These are phyloP conservation scores for Handroanthus guayacan DNA, from an alignment of 257 asterid species.

Conservation along the genomic window DNA sequence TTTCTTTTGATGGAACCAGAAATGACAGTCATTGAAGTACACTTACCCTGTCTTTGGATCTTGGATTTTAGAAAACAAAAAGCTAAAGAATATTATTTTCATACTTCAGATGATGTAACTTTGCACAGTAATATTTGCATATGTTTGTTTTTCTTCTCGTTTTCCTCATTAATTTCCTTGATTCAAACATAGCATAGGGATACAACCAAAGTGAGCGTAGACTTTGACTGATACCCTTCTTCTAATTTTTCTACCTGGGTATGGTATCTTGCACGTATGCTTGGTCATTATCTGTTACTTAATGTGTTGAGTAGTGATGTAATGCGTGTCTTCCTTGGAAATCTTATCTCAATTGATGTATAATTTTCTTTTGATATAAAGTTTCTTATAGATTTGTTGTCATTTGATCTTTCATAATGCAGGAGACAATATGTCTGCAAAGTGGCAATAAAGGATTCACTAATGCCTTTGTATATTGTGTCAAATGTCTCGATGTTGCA, in stretches of 20 bases:
- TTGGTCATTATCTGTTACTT: not conserved
- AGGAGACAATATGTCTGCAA: slow-evolving; percentile 59
- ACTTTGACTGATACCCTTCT: slow-evolving; percentile 14
- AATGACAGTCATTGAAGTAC: slow-evolving; percentile 16
- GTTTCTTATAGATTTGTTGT: no score
- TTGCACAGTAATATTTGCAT: no score
- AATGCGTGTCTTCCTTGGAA: slow-evolving; percentile 7
- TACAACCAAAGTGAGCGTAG: not conserved
- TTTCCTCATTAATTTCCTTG: no score
- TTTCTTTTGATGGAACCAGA: slow-evolving; percentile 10
- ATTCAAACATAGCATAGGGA: not conserved
- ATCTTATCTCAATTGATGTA: not conserved
- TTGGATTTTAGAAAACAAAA: no score
- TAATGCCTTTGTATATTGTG: slow-evolving; percentile 60
- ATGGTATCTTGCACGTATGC: slow-evolving; percentile 9
- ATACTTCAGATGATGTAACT: no score
- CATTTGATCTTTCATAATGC: slow-evolving; percentile 29
- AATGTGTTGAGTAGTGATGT: not conserved
- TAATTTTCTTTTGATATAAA: not conserved
- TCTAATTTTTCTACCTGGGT: slow-evolving; percentile 19
- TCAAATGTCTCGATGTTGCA: slow-evolving; percentile 50
- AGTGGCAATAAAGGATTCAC: slow-evolving; percentile 67
- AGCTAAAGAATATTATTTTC: no score
- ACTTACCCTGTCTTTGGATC: not conserved
- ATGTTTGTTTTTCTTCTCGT: no score